phyloP scores from a whole-genome alignment of 2,329 filamentous ascomycete genomes.

The Sarocladiaceae sp. region DNA sequence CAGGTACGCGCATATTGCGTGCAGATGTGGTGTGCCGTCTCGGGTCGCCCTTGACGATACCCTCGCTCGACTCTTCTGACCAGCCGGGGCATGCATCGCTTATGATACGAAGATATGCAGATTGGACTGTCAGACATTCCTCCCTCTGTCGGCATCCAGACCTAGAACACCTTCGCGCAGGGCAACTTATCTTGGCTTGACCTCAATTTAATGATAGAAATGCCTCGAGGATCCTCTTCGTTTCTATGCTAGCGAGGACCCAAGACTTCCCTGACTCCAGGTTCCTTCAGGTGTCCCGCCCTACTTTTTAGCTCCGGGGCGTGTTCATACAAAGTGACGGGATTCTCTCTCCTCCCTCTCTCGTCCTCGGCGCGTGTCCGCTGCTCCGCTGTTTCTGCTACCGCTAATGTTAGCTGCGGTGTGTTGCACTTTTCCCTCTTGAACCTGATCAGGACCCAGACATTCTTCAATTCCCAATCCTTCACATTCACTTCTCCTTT shows the following conservation, averaged over 20 bases:
- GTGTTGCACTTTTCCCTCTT: neutral
- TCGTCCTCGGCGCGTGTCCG: neutral
- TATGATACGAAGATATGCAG: neutral
- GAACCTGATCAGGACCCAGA: neutral
- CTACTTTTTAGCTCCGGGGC: neutral
- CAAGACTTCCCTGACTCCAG: too few species aligned
- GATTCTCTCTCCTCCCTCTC: neutral
- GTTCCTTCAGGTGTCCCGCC: neutral
- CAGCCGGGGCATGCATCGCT: neutral
- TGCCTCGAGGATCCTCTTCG: neutral
- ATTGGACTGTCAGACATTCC: conserved; percentile 1
- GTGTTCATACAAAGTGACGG: too few species aligned
- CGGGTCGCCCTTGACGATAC: neutral
- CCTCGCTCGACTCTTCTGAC: neutral
- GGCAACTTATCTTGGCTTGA: too few species aligned
- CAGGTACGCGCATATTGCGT: neutral
- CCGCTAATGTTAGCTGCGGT: neutral
- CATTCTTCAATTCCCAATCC: neutral
- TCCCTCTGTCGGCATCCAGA: neutral
- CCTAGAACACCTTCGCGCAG: too few species aligned
- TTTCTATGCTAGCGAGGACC: neutral
- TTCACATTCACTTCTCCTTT: neutral
- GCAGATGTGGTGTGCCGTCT: too few species aligned
- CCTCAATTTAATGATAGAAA: conserved; percentile 3
- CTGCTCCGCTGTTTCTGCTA: conserved; percentile 1